These are phyloP conservation scores for Stellera chamaejasme DNA, from an alignment of 345 rosid genomes.

Conservation along the genomic window DNA sequence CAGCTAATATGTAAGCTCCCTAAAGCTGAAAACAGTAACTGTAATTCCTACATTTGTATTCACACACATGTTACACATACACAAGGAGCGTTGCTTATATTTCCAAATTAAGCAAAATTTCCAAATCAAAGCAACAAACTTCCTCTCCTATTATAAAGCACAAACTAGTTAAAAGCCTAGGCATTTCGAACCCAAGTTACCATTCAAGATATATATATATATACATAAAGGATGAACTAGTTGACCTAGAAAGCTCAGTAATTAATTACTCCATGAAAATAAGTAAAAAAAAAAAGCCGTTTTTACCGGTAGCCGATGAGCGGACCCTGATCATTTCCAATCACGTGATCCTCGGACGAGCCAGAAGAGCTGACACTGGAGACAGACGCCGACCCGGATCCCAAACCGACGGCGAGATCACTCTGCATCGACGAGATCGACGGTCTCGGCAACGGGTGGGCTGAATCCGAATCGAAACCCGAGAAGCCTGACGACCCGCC, in stretches of 20 bases:
- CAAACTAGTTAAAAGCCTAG: not conserved
- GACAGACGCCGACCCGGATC: constrained; percentile 59
- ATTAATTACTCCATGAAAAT: not conserved
- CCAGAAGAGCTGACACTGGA: constrained; percentile 86
- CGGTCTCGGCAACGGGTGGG: constrained; percentile 72
- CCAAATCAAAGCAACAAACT: too few species aligned
- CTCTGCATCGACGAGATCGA: constrained; percentile 29
- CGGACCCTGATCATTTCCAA: constrained; percentile 30
- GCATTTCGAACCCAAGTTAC: too few species aligned
- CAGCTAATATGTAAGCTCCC: not conserved
- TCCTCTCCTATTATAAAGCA: not conserved
- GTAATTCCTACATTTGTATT: not conserved
- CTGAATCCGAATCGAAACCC: constrained; percentile 68
- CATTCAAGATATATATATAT: not conserved
- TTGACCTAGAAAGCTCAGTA: not conserved
- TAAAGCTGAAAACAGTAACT: not conserved
- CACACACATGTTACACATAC: not conserved
- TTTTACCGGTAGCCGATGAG: constrained; percentile 40
- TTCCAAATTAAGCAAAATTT: not conserved
- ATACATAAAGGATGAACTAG: not conserved
- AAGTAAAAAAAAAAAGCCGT: not conserved
- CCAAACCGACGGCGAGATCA: constrained; percentile 30
- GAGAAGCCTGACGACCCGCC: constrained; percentile 51
- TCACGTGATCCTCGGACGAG: constrained; percentile 62
- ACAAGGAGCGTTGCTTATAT: constrained; percentile 1